phyloP scores from a whole-genome alignment of 2,329 filamentous ascomycete genomes.

The Stagonosporopsis tanaceti region DNA sequence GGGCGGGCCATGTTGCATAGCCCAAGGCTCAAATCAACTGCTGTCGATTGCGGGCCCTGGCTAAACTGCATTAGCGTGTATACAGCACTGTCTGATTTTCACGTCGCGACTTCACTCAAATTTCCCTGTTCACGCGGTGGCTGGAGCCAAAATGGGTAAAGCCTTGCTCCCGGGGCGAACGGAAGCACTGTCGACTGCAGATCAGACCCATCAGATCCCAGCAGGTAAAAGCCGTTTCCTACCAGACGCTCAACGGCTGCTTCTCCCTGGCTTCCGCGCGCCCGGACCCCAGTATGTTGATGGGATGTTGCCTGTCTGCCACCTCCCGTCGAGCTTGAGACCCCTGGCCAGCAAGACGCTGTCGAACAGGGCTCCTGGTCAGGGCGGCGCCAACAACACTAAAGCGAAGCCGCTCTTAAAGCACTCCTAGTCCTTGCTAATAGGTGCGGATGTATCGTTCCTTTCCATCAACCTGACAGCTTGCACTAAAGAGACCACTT shows the following conservation, averaged over 20 bases:
- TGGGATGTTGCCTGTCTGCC: slow-evolving; percentile 5
- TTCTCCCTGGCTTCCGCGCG: slow-evolving; percentile 12
- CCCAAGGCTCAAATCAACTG: background rate
- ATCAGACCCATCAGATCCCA: slow-evolving; percentile 13
- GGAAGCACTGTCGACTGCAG: slow-evolving; percentile 11
- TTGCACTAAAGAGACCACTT: slow-evolving; percentile 6
- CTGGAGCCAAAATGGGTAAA: slow-evolving; percentile 7
- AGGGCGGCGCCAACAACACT: slow-evolving; percentile 14
- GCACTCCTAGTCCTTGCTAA: slow-evolving; percentile 23
- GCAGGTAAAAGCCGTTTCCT: slow-evolving; percentile 6
- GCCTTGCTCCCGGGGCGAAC: slow-evolving; percentile 10
- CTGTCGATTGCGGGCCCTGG: background rate
- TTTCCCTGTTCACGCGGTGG: slow-evolving; percentile 1
- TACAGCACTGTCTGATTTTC: slow-evolving; percentile 16
- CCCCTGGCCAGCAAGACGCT: slow-evolving; percentile 5
- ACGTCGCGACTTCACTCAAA: slow-evolving; percentile 13
- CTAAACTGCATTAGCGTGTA: slow-evolving; percentile 18
- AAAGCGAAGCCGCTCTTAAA: slow-evolving; percentile 24
- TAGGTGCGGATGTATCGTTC: slow-evolving; percentile 26
- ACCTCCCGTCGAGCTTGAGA: background rate
- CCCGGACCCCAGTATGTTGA: slow-evolving; percentile 2
- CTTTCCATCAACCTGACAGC: slow-evolving; percentile 13
- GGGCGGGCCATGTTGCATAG: slow-evolving; percentile 14
- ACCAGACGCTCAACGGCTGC: slow-evolving; percentile 15
- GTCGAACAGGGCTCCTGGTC: slow-evolving; percentile 11